phyloP scores from a whole-genome alignment of 2,329 filamentous ascomycete species.

The Apiospora hydei region DNA sequence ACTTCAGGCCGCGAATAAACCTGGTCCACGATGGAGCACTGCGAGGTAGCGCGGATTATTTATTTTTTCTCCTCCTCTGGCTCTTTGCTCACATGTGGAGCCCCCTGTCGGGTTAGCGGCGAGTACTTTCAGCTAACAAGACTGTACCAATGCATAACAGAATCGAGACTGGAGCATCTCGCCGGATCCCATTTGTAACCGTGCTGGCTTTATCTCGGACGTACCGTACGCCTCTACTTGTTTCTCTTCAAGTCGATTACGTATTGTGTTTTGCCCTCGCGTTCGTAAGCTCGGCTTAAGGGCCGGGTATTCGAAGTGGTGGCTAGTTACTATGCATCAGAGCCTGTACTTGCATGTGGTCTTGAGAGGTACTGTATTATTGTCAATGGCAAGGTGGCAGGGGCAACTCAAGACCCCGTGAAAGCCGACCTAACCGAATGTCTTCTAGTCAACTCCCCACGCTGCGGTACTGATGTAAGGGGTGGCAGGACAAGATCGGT shows the following conservation, averaged over 20 bases:
- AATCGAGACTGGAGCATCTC: conserved; percentile 19
- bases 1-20: conserved; percentile 17
- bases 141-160: conserved; percentile 17
- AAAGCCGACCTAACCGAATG: conserved; percentile 24
- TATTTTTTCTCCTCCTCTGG: background rate
- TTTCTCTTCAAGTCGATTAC: conserved; percentile 18
- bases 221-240: conserved; percentile 14
- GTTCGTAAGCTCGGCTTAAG: conserved; percentile 18
- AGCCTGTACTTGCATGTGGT: conserved; percentile 14
- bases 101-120: background rate
- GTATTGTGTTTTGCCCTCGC: conserved; percentile 9
- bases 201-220: conserved; percentile 23
- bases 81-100: conserved; percentile 1
- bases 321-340: conserved; percentile 9
- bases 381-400: background rate
- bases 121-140: conserved; percentile 2
- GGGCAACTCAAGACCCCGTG: background rate
- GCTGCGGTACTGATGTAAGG: conserved; percentile 20
- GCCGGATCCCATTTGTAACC: conserved; percentile 17
- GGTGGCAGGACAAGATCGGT: conserved; percentile 1
- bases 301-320: conserved; percentile 6
- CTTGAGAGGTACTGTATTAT: background rate
- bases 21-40: conserved; percentile 17
- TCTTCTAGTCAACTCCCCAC: conserved; percentile 21
- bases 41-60: background rate